phyloP scores from a whole-genome alignment of 2,329 filamentous ascomycete species.

The Kalmusia sp. region DNA sequence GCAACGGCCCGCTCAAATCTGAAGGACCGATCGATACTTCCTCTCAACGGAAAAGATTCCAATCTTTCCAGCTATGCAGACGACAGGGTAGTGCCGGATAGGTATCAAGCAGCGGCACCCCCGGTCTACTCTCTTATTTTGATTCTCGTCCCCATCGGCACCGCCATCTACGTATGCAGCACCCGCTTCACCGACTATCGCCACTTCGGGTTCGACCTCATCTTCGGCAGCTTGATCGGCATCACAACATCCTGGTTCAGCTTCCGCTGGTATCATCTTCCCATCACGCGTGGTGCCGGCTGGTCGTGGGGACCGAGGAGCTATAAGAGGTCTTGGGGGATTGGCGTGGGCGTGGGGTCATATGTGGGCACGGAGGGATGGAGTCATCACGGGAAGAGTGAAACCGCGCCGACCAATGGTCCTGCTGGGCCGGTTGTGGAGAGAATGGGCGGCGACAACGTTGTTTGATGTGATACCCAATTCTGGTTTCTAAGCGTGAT shows the following conservation, averaged over 20 bases:
- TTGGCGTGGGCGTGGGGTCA: conserved; percentile 65
- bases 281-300: conserved; percentile 77
- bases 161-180: conserved; percentile 80
- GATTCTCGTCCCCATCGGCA: conserved; percentile 73
- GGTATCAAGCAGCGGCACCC: conserved; percentile 80
- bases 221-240: conserved; percentile 84
- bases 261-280: conserved; percentile 87
- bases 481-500: too few species aligned
- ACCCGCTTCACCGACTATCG: conserved; percentile 89
- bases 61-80: conserved; percentile 25
- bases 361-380: conserved; percentile 59
- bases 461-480: too few species aligned
- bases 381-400: conserved; percentile 25
- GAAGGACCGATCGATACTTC: conserved; percentile 26
- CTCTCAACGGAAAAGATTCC: conserved; percentile 33
- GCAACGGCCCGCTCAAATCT: conserved; percentile 49
- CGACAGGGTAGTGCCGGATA: conserved; percentile 59
- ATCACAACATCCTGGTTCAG: conserved; percentile 73
- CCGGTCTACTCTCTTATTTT: conserved; percentile 79
- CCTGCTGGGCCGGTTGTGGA: too few species aligned
- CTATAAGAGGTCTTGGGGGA: conserved; percentile 76
- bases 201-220: conserved; percentile 91
- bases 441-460: too few species aligned
- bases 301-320: conserved; percentile 89
- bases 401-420: conserved; percentile 10